Conservation (phyloP, 345 rosid genomes). For the Lagerstroemia speciosa region DNA sequence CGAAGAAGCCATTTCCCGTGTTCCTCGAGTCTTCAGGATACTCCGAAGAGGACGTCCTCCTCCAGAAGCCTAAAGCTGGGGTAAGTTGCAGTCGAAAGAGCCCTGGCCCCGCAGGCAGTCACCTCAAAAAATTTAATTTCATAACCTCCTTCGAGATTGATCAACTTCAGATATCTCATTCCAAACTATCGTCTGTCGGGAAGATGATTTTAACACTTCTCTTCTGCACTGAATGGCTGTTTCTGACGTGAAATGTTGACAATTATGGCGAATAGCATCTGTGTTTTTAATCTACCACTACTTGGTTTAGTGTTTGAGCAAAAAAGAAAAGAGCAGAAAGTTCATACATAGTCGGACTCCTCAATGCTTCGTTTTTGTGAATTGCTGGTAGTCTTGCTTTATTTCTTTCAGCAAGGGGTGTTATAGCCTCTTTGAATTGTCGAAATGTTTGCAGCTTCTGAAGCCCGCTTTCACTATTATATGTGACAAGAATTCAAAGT, state of each 20-base stretch:
- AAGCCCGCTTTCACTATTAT: conserved; percentile 94
- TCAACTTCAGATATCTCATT: not conserved
- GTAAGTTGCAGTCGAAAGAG: conserved; percentile 29
- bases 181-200: not conserved
- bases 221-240: not conserved
- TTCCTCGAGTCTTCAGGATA: conserved; percentile 75
- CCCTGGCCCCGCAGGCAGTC: not conserved
- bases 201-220: not conserved
- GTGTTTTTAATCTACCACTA: not conserved
- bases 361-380: not conserved
- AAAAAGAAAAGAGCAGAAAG: not conserved
- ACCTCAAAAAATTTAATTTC: not conserved
- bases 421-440: not conserved
- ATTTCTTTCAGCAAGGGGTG: not conserved
- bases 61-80: conserved; percentile 96
- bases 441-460: conserved; percentile 53
- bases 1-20: conserved; percentile 83
- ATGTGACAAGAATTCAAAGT: conserved; percentile 51
- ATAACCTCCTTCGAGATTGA: not conserved
- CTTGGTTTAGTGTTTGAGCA: not conserved
- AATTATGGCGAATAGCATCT: not conserved
- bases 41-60: conserved; percentile 68
- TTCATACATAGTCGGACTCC: not conserved
- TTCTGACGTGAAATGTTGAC: not conserved
- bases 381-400: not conserved